Evolutionary conservation across 345 rosid genomes (phyloP).

Genomic region (Ceriops zippeliana): DNA sequence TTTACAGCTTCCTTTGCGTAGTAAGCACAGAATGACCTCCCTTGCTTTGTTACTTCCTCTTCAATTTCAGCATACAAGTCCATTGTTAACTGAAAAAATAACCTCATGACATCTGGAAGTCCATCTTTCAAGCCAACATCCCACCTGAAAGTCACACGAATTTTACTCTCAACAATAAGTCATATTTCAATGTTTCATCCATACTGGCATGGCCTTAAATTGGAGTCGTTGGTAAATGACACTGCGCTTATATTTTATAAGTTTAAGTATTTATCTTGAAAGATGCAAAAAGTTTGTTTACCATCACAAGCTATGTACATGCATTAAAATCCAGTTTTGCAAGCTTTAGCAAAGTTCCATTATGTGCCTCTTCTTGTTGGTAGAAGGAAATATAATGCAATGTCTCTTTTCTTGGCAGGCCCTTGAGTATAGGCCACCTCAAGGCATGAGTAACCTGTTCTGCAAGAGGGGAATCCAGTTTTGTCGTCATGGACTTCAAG

Average conservation of each 20-base stretch:
- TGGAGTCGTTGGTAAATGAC: too few relatives aligned
- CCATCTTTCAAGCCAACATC: background rate
- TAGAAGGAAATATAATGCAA: slow-evolving; percentile 21
- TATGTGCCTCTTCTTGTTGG: slow-evolving; percentile 5
- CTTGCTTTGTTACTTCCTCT: background rate
- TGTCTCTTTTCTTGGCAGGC: slow-evolving; percentile 16
- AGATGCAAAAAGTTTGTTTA: too few relatives aligned
- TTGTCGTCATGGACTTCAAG: background rate
- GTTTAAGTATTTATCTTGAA: too few relatives aligned
- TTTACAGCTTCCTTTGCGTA: slow-evolving; percentile 12
- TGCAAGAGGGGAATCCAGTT: background rate
- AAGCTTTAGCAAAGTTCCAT: slow-evolving; percentile 1
- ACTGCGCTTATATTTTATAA: too few relatives aligned
- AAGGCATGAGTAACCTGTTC: slow-evolving; percentile 1
- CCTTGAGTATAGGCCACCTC: slow-evolving; percentile 6
- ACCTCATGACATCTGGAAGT: slow-evolving; percentile 9
- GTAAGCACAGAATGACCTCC: background rate
- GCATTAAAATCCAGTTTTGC: slow-evolving; percentile 33
- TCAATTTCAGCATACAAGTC: slow-evolving; percentile 5
- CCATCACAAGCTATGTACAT: too few relatives aligned
- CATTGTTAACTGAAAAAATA: background rate
- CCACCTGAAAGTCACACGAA: background rate
- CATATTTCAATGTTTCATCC: too few relatives aligned
- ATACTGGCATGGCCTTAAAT: too few relatives aligned
- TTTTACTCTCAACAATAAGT: too few relatives aligned